Base-by-base conservation (phyloP, 305 asterid species). In the Rubia occidens region DNA sequence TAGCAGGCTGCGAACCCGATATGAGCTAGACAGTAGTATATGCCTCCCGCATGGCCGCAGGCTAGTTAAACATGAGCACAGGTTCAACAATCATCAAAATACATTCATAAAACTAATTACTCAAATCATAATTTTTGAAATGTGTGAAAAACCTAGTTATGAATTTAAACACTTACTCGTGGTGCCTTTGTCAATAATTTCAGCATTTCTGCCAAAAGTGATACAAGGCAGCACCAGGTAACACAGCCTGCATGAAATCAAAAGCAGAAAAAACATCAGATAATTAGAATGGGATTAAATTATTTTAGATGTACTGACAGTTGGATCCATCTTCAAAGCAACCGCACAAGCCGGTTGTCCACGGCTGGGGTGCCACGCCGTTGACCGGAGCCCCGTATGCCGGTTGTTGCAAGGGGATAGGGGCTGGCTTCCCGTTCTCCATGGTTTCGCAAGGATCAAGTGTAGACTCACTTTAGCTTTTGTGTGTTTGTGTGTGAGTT, bases 181-280 rank as follows among this genome's bases (percentile, higher is more conserved):
- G 13, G 60, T 56, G 66, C 82, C 82, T 71, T 58, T 60, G 15
- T 72, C 79, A 59, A 78, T 64, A 29, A 78, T 78, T 66, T 78
- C 82, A 60, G 67, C 79, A 68, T 78, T 78, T 37, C 66, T 61
- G 45, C 82, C 82, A 59, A 78, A 75, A 29, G 79, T 68, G 49
- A 78, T 73, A 70, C 82, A 75, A 20, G 82, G 20, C 82, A 78
- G 61, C 76, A 78, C 35, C 77, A 64, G 26, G 80, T 78, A 24
- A 75, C 67, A 59, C 71, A 78, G 40, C 82, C 82, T 78, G 58
- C 60, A 29, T 29, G 13, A 1, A 60, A 29, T 14, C 14, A n/a
- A 11, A 32, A 47, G 5, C 53, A 47, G 53, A 11, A 47, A 49
- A 49, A 29, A 29, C 3, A 5, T 20, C 10, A 26, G 0, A 3